Base-by-base conservation (phyloP, 129 eudicot genomes). In the Escallonia rubra region DNA sequence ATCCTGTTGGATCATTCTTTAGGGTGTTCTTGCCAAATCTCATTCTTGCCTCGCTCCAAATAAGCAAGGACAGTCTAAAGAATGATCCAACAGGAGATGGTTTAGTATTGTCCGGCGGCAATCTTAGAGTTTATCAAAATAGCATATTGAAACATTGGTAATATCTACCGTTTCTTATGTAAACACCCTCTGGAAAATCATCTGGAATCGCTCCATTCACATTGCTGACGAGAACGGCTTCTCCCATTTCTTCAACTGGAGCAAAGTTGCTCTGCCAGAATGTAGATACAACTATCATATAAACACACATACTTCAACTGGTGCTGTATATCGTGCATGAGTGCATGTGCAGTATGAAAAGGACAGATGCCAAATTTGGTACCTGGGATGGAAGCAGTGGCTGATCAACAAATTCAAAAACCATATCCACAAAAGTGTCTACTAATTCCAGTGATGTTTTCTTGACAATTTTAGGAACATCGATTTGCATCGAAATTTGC, bases 81-180 rank as follows among this genome's bases (percentile, higher is more conserved):
- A 23, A 23, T 23, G 34, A 23, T 23, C 34, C 34, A 23, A 23
- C 34, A 23, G 34, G n/a, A 23, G 0, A 23, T 23, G 34, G 34
- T 23, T 23, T 23, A 23, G 34, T 23, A 23, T 23, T 23, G 34
- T 23, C 34, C 34, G 1, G 34, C 34, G 0, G 34, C 1, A 23
- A 23, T 23, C 34, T 23, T 23, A 23, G 34, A 23, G 34, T 23
- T 23, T 23, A 1, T 50, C 10, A 5, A 50, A 50, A 8, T 8
- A 9, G 10, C 11, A 54, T 11, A 3, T 52, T 11, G 16, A 54
- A 54, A 2, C 3, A 11, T 52, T 11, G 14, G 14, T 1, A 49
- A 38, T 60, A n/a, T 65, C 12, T 71, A 88, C 96, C 96, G 23
- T 88, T 88, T 82, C 96, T 82, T 64, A 85, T 70, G 78, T 88